Evolutionary conservation across 2,329 filamentous ascomycete genomes (phyloP), one percentile per base, ranked within the genome.

Genomic region (Fusarium buxicola): DNA sequence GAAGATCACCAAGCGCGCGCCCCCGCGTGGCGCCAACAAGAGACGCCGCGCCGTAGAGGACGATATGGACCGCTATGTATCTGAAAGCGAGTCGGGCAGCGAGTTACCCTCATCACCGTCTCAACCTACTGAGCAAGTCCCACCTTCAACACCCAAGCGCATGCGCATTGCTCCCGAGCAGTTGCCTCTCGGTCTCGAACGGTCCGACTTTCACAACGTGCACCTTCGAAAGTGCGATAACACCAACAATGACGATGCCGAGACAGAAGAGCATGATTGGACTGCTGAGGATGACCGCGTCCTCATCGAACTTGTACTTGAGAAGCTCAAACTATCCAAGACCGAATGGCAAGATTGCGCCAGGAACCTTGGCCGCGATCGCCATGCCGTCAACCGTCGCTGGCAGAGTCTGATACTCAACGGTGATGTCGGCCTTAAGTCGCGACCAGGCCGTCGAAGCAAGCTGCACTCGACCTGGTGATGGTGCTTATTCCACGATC

Each of bases 271-370:
- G 57, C 77, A 80, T 55, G 75, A 76, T 34, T 90, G 88, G 88
- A 87, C 81, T 57, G 78, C 80, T 3, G 87, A 89, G 62, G 86
- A 90, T 60, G 87, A 90, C 72, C 80, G 86, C 55, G 79, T 88
- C 55, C 78, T 90, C 2, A 85, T 90, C n/a, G 86, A 89, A 74
- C 80, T 90, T 15, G 86, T 90, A 34, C 78, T 90, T 7, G 86
- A 88, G 72, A 89, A 89, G 77, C 79, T 90, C 52, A 84, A 84
- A 75, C 79, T 90, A 18, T 83, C 82, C 66, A 88, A 86, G 74
- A 80, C 82, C 46, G 86, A 90, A 55, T 89, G 87, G 87, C 85
- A 88, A 57, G 87, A 90, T 71, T 89, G 87, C 73, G 87, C 87
- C 38, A 80, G 86, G 57, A 86, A 80, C 64, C 77, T 90, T 8